These are phyloP conservation scores for Candida arabinofermentans DNA, from an alignment of 805 yeast genomes.

Conservation along the genomic window DNA sequence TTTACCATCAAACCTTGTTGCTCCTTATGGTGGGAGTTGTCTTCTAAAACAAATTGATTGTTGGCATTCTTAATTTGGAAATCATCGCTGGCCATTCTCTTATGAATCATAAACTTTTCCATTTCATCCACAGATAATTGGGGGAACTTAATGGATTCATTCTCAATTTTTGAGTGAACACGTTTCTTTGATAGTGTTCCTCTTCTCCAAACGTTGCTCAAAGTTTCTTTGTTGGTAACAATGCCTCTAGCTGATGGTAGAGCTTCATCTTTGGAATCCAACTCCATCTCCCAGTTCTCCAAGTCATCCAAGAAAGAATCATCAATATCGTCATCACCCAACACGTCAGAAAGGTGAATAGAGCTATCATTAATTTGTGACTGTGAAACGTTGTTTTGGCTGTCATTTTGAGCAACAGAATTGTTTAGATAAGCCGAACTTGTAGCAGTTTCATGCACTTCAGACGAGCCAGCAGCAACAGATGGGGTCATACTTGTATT, in stretches of 20 bases:
- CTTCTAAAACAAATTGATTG: constrained; percentile 17
- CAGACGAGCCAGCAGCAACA: too few species aligned
- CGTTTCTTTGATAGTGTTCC: constrained; percentile 22
- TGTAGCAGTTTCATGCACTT: not conserved
- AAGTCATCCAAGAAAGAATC: constrained; percentile 41
- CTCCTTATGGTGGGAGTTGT: constrained; percentile 13
- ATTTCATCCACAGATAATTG: constrained; percentile 24
- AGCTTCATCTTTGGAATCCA: constrained; percentile 7
- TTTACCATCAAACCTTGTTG: constrained; percentile 23
- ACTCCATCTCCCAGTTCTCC: constrained; percentile 31
- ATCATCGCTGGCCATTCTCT: constrained; percentile 30
- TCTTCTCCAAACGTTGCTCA: constrained; percentile 27
- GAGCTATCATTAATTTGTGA: constrained; percentile 5
- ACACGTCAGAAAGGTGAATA: constrained; percentile 25
- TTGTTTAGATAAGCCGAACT: not conserved
- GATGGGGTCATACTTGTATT: not conserved
- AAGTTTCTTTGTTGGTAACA: constrained; percentile 14
- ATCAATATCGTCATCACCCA: constrained; percentile 36
- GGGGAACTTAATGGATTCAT: constrained; percentile 14
- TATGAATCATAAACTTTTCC: constrained; percentile 27
- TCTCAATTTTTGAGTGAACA: constrained; percentile 9
- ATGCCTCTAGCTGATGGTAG: not conserved
- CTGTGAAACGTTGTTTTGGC: not conserved
- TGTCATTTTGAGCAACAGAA: not conserved
- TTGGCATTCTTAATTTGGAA: constrained; percentile 26